Conservation (phyloP, 495 filamentous ascomycete genomes). For the Alectoria sarmentosa region DNA sequence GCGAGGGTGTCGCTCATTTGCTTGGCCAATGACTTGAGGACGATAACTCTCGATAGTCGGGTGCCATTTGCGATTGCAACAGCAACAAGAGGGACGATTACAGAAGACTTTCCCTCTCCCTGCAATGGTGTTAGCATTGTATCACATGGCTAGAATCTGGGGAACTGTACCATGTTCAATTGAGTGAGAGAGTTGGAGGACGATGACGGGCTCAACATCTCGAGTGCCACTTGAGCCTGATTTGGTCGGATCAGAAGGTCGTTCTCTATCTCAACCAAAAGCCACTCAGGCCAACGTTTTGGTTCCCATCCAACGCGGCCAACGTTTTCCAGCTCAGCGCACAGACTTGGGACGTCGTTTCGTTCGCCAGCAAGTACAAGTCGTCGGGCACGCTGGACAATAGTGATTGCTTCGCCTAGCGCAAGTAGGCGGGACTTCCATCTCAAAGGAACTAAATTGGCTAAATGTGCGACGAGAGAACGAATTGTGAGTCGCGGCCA, state of each 20-base stretch:
- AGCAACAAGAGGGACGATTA: conserved; percentile 60
- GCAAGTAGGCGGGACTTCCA: not conserved
- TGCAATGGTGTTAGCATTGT: not conserved
- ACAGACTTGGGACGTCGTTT: not conserved
- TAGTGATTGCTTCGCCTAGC: not conserved
- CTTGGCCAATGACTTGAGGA: conserved; percentile 52
- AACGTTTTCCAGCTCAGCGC: not conserved
- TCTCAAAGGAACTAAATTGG: not conserved
- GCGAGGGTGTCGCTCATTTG: conserved; percentile 57
- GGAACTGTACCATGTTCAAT: conserved; percentile 53
- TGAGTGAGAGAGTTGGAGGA: conserved; percentile 52
- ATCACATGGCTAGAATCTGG: not conserved
- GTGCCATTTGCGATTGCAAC: conserved; percentile 46
- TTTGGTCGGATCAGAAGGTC: conserved; percentile 55
- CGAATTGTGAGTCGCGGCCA: not conserved
- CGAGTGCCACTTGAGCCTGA: conserved; percentile 48
- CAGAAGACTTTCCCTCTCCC: conserved; percentile 60
- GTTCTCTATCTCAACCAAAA: conserved; percentile 59
- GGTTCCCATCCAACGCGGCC: not conserved
- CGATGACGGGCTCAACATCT: conserved; percentile 47
- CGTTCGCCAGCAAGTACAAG: not conserved
- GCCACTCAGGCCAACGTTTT: conserved; percentile 35
- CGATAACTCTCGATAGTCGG: conserved; percentile 50
- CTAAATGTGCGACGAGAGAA: not conserved
- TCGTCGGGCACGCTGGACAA: not conserved